These are phyloP conservation scores for Silene conica DNA, from an alignment of 148 eudicot genomes.

Conservation along the genomic window DNA sequence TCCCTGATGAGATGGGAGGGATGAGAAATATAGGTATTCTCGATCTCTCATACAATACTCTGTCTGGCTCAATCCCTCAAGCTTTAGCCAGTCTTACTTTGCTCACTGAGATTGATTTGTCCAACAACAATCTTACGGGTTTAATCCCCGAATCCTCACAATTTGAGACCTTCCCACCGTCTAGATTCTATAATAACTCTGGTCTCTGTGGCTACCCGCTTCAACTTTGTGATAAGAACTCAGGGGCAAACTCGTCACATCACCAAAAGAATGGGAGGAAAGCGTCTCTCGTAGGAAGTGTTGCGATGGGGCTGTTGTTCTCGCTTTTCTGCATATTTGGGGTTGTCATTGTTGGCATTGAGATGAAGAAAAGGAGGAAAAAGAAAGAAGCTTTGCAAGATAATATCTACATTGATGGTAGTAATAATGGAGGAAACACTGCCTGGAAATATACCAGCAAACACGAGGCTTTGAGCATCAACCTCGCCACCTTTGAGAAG, in stretches of 20 bases:
- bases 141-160: slow-evolving; percentile 69
- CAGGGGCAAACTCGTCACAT: slow-evolving; percentile 20
- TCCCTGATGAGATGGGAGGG: slow-evolving; percentile 60
- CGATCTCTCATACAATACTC: slow-evolving; percentile 59
- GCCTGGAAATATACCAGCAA: slow-evolving; percentile 63
- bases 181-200: slow-evolving; percentile 55
- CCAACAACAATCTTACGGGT: slow-evolving; percentile 64
- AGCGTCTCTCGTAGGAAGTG: slow-evolving; percentile 67
- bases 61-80: slow-evolving; percentile 59
- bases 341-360: slow-evolving; percentile 45
- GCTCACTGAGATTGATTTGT: slow-evolving; percentile 55
- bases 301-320: slow-evolving; percentile 76
- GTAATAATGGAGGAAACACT: slow-evolving; percentile 29
- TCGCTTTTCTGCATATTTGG: slow-evolving; percentile 70
- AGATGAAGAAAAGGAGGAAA: slow-evolving; percentile 59
- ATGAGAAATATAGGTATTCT: slow-evolving; percentile 57
- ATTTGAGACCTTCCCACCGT: slow-evolving; percentile 55
- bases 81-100: slow-evolving; percentile 45
- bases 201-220: slow-evolving; percentile 89
- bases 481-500: slow-evolving; percentile 67
- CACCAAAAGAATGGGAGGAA: slow-evolving; percentile 39
- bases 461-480: slow-evolving; percentile 73
- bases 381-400: slow-evolving; percentile 54
- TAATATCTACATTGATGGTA: slow-evolving; percentile 51
- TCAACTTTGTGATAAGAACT: slow-evolving; percentile 30